These are phyloP conservation scores for Leishmania amazonensis DNA, from an alignment of 208 protist species.

Conservation along the genomic window DNA sequence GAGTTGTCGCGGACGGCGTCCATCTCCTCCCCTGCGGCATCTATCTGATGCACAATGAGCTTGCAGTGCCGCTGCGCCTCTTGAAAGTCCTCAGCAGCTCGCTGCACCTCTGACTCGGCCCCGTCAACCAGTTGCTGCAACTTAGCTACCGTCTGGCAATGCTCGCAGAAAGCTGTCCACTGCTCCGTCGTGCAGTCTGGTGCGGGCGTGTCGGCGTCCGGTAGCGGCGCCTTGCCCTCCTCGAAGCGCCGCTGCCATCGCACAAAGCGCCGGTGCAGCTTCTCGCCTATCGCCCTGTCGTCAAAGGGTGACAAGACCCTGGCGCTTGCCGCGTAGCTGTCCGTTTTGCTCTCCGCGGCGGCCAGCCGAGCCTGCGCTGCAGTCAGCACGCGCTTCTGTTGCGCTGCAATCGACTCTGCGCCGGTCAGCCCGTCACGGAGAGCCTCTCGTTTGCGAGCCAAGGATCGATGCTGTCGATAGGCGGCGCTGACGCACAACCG, in stretches of 20 bases:
- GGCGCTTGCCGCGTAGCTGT: constrained; percentile 31
- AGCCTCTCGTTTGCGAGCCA: constrained; percentile 26
- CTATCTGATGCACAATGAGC: constrained; percentile 22
- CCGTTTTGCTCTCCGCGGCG: constrained; percentile 43
- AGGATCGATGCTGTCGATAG: constrained; percentile 28
- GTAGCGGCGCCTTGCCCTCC: constrained; percentile 45
- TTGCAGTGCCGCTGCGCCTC: constrained; percentile 32
- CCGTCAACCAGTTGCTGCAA: constrained; percentile 37
- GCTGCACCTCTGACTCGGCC: constrained; percentile 30
- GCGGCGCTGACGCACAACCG: constrained; percentile 43
- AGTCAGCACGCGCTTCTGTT: constrained; percentile 34
- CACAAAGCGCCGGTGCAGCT: constrained; percentile 69
- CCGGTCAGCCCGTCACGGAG: constrained; percentile 34
- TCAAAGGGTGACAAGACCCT: constrained; percentile 56
- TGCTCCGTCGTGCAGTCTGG: constrained; percentile 47
- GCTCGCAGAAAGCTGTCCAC: constrained; percentile 67
- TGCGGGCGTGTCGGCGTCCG: constrained; percentile 23
- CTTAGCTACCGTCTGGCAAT: constrained; percentile 43
- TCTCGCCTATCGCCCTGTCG: constrained; percentile 59
- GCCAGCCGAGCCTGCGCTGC: constrained; percentile 34
- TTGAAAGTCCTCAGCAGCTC: constrained; percentile 23
- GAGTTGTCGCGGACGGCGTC: constrained; percentile 23
- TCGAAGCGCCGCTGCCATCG: constrained; percentile 74
- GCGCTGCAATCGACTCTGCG: constrained; percentile 34
- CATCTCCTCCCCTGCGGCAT: constrained; percentile 31